Conservation (phyloP, 2,329 filamentous ascomycete species). For the Fusarium xyrophilum region DNA sequence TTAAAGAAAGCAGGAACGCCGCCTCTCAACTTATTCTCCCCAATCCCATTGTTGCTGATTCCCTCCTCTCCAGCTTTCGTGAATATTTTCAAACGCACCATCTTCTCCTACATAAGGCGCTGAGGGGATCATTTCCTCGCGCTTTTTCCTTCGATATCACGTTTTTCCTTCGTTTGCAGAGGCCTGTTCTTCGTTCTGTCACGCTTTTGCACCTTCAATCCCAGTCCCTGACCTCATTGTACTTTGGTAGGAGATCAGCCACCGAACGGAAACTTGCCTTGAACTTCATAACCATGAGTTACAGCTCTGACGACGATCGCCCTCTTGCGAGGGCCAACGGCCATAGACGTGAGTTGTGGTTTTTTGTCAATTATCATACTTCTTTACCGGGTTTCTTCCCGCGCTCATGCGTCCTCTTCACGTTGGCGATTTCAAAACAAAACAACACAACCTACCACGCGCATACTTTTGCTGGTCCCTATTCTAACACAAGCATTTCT, state of each 20-base stretch:
- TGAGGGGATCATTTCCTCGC: constrained; percentile 43
- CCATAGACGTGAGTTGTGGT: constrained; percentile 70
- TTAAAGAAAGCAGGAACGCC: constrained; percentile 37
- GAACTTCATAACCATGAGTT: constrained; percentile 54
- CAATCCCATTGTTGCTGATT: constrained; percentile 36
- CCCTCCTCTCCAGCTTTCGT: constrained; percentile 25
- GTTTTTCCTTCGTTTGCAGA: constrained; percentile 16
- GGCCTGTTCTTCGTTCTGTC: constrained; percentile 22
- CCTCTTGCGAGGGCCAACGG: constrained; percentile 76
- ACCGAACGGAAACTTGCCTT: constrained; percentile 35
- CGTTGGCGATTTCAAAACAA: constrained; percentile 28
- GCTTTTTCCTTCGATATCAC: constrained; percentile 25
- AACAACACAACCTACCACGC: constrained; percentile 6
- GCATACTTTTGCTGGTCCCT: constrained; percentile 11
- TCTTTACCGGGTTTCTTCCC: constrained; percentile 40
- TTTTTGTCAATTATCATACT: constrained; percentile 24
- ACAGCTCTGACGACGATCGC: constrained; percentile 79
- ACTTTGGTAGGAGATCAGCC: constrained; percentile 34
- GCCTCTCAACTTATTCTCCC: constrained; percentile 34
- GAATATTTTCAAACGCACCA: constrained; percentile 32
- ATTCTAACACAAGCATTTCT: constrained; percentile 34
- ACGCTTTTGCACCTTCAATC: constrained; percentile 36
- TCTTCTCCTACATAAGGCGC: constrained; percentile 48
- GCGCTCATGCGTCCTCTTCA: constrained; percentile 14
- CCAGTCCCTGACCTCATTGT: constrained; percentile 43